Evolutionary conservation across 208 protist species (phyloP).

Genomic region (Crithidia brevicula): DNA sequence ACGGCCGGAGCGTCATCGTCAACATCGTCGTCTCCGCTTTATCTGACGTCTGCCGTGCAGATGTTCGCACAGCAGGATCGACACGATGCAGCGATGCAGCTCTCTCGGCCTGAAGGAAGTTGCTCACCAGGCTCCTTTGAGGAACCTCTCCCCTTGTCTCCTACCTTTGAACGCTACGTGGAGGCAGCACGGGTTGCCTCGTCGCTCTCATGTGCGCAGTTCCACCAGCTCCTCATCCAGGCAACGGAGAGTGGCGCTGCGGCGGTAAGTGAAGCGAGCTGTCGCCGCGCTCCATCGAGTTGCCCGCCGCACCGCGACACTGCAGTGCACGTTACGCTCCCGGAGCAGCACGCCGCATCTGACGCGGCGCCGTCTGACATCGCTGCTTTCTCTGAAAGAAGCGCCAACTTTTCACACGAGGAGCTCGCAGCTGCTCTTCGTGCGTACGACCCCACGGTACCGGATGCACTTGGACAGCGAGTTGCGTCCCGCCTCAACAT

Average conservation of each 20-base stretch:
- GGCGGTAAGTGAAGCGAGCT: not conserved
- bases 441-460: constrained; percentile 51
- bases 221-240: not conserved
- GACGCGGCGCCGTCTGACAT: too few species aligned
- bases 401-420: not conserved
- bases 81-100: not conserved
- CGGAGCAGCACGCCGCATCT: too few species aligned
- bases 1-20: not conserved
- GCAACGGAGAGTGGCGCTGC: not conserved
- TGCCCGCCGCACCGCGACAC: too few species aligned
- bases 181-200: constrained; percentile 6
- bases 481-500: constrained; percentile 38
- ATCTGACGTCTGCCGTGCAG: constrained; percentile 11
- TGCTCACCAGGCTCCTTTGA: not conserved
- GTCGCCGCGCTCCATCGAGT: too few species aligned
- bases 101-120: not conserved
- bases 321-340: too few species aligned
- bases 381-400: not conserved
- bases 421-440: constrained; percentile 22
- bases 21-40: not conserved
- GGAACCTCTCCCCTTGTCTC: not conserved
- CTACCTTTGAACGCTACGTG: constrained; percentile 7
- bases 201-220: not conserved
- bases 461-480: constrained; percentile 36
- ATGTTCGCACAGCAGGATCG: constrained; percentile 20